Percentiles rank a stretch among this genome's conserved stretches.
Evolutionary conservation across 768 basidiomycete genomes (phyloP).

Genomic region (Serendipita sp.): DNA sequence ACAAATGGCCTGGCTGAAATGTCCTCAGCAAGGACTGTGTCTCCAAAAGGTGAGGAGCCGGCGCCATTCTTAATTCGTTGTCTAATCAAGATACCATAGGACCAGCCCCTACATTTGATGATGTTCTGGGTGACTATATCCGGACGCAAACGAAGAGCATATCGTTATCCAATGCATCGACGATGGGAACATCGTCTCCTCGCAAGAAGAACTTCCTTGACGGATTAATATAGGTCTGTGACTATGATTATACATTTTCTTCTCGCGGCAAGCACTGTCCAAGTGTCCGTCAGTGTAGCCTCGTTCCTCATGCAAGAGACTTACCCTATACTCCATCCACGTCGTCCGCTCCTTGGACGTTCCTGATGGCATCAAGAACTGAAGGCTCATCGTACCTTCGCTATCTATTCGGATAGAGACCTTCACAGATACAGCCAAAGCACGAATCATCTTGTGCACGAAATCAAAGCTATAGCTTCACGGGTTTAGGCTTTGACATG

Average conservation of each 20-base stretch:
- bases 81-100: not conserved
- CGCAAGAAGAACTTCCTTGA: slow-evolving; percentile 7
- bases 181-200: not conserved
- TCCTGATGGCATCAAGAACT: slow-evolving; percentile 64
- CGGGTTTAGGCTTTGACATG: not conserved
- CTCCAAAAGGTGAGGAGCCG: not conserved
- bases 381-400: slow-evolving; percentile 68
- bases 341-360: not conserved
- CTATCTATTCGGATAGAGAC: slow-evolving; percentile 77
- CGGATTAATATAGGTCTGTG: slow-evolving; percentile 6
- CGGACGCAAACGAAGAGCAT: not conserved
- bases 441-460: slow-evolving; percentile 51
- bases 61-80: not conserved
- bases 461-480: slow-evolving; percentile 74
- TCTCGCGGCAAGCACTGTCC: not conserved
- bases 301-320: not conserved
- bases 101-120: not conserved
- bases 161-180: not conserved
- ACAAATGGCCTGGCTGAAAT: not conserved
- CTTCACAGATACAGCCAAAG: slow-evolving; percentile 70
- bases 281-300: not conserved
- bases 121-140: slow-evolving; percentile 6
- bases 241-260: slow-evolving; percentile 1
- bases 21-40: not conserved
- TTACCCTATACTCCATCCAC: not conserved